These are phyloP conservation scores for Curvularia sp. DNA, from an alignment of 2,329 filamentous ascomycete genomes.

Conservation along the genomic window DNA sequence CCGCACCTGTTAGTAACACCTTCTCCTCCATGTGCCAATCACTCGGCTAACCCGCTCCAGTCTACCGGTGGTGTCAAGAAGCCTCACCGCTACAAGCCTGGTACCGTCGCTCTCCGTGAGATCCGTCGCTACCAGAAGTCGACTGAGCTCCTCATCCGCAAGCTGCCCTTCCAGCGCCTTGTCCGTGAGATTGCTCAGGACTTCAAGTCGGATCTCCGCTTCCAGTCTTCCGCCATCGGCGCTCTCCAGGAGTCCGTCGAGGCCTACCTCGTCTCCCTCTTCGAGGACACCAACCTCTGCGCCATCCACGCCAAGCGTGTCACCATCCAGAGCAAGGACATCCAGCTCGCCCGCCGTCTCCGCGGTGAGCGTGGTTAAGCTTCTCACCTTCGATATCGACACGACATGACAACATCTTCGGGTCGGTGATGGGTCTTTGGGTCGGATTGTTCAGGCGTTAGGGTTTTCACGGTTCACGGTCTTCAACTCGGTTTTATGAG, in stretches of 20 bases:
- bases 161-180: conserved; percentile 80
- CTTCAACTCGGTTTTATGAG: conserved; percentile 48
- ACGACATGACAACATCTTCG: conserved; percentile 38
- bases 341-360: conserved; percentile 78
- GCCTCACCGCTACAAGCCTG: conserved; percentile 63
- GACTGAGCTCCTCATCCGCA: conserved; percentile 83
- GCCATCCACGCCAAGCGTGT: conserved; percentile 96
- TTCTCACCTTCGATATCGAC: conserved; percentile 31
- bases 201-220: conserved; percentile 76
- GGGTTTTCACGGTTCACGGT: conserved; percentile 48
- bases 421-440: conserved; percentile 36
- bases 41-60: conserved; percentile 55
- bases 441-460: conserved; percentile 46
- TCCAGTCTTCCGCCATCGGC: conserved; percentile 94
- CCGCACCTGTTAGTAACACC: conserved; percentile 66
- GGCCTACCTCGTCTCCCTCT: conserved; percentile 94
- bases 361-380: conserved; percentile 62
- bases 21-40: not conserved
- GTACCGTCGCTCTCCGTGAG: conserved; percentile 85
- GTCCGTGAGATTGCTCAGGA: conserved; percentile 77
- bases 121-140: conserved; percentile 90
- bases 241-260: conserved; percentile 96
- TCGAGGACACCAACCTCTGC: conserved; percentile 94
- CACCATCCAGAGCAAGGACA: conserved; percentile 96
- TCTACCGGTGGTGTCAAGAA: conserved; percentile 79